These are phyloP conservation scores for Trypanosoma rangeli DNA, from an alignment of 208 protist genomes.

Conservation along the genomic window DNA sequence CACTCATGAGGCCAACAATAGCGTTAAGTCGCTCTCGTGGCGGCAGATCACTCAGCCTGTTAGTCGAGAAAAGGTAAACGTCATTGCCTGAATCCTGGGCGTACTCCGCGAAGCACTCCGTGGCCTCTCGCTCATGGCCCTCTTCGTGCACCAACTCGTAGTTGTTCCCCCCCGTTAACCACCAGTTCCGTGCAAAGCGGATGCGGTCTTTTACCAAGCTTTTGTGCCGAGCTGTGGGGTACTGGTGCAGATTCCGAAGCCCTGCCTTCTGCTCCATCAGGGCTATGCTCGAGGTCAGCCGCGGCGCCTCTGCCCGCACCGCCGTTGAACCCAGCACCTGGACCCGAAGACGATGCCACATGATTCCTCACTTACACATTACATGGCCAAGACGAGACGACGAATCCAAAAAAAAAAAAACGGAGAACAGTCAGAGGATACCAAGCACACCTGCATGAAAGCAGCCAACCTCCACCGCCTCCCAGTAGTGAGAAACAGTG, in stretches of 20 bases:
- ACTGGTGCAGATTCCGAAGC: conserved; percentile 87
- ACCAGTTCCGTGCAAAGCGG: conserved; percentile 85
- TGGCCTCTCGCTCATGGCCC: conserved; percentile 86
- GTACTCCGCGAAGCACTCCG: conserved; percentile 78
- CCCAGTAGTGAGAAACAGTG: not conserved
- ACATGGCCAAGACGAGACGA: conserved; percentile 1
- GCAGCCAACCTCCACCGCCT: not conserved
- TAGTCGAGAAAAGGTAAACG: conserved; percentile 71
- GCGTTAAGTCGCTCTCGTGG: conserved; percentile 67
- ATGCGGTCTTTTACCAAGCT: conserved; percentile 79
- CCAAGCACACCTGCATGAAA: not conserved
- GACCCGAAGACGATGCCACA: conserved; percentile 21
- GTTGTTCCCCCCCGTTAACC: conserved; percentile 80
- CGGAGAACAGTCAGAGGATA: not conserved
- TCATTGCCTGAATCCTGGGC: conserved; percentile 78
- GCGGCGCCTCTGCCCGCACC: not conserved
- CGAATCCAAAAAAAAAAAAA: not conserved
- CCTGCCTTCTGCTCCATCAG: conserved; percentile 50
- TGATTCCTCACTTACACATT: not conserved
- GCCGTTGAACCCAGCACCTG: conserved; percentile 10
- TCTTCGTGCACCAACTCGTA: conserved; percentile 80
- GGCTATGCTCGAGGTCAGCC: conserved; percentile 12
- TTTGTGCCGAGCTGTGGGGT: conserved; percentile 85
- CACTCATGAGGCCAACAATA: conserved; percentile 65
- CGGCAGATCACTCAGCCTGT: conserved; percentile 70